Evolutionary conservation across 805 yeast species (phyloP).

Genomic region (Cyberlindnera mycetangii): DNA sequence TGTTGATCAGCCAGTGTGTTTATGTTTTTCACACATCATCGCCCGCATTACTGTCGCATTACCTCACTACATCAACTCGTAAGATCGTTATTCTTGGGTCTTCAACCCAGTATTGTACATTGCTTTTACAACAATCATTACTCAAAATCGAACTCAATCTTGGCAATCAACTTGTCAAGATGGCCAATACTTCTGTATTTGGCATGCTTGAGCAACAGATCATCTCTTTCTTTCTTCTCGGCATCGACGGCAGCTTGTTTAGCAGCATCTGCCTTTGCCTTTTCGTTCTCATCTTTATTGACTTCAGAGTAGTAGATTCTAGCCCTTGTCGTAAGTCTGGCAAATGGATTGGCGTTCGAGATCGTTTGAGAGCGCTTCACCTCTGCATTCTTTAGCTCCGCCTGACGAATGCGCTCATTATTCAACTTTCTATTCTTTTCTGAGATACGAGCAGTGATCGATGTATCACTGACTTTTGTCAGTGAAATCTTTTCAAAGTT

Average conservation of each 20-base stretch:
- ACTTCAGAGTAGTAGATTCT: slow-evolving; percentile 67
- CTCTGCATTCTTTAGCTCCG: slow-evolving; percentile 66
- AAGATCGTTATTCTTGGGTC: neutral
- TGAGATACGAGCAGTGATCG: slow-evolving; percentile 30
- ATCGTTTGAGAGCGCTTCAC: slow-evolving; percentile 43
- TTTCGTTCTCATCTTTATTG: slow-evolving; percentile 55
- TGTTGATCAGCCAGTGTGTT: neutral
- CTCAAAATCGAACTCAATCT: slow-evolving; percentile 37
- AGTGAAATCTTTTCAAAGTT: slow-evolving; percentile 33
- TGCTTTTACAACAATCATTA: slow-evolving; percentile 20
- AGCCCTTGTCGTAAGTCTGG: slow-evolving; percentile 84
- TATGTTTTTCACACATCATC: neutral
- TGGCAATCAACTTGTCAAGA: slow-evolving; percentile 47
- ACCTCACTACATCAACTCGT: neutral
- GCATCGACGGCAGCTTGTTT: slow-evolving; percentile 40
- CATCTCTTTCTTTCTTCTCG: slow-evolving; percentile 44
- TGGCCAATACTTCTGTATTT: slow-evolving; percentile 58
- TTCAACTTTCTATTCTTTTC: slow-evolving; percentile 78
- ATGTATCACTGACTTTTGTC: slow-evolving; percentile 34
- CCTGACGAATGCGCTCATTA: slow-evolving; percentile 70
- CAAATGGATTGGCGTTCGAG: slow-evolving; percentile 74
- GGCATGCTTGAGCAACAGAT: slow-evolving; percentile 43
- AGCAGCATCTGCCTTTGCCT: slow-evolving; percentile 52
- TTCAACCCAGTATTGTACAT: neutral
- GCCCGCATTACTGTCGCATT: too few relatives aligned